A percentile compares a stretch with the other conserved stretches of the same genome.
Conservation (phyloP, 2,329 filamentous ascomycete species). For the Helicocarpus griseus region DNA sequence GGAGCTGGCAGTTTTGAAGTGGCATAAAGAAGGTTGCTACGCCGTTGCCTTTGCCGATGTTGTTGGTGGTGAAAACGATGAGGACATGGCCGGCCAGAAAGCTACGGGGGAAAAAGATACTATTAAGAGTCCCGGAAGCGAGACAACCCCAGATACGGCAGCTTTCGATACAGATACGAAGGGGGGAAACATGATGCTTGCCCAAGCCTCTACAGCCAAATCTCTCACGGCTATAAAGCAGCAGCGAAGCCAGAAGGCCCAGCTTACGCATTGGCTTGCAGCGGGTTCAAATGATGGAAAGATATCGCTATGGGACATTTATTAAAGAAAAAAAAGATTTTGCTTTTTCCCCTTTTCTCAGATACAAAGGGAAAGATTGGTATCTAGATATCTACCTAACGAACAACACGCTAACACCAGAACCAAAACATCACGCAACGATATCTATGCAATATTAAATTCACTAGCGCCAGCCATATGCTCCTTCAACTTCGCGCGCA, state of each 20-base stretch:
- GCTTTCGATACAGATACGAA: constrained; percentile 8
- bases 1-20: constrained; percentile 85
- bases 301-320: constrained; percentile 91
- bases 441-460: constrained; percentile 46
- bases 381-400: background rate
- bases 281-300: constrained; percentile 92
- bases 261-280: constrained; percentile 74
- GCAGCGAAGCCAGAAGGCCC: constrained; percentile 54
- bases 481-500: constrained; percentile 44
- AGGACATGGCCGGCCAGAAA: constrained; percentile 3
- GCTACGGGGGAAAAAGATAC: constrained; percentile 4
- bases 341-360: background rate
- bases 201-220: constrained; percentile 1
- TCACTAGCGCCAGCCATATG: constrained; percentile 44
- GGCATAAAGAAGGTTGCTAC: constrained; percentile 86
- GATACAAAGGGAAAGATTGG: constrained; percentile 11
- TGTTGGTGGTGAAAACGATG: background rate
- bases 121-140: background rate
- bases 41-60: constrained; percentile 58
- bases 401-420: background rate
- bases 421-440: constrained; percentile 6
- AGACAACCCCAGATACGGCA: constrained; percentile 4
- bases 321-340: constrained; percentile 40
- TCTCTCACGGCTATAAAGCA: constrained; percentile 48
- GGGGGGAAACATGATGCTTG: constrained; percentile 1